Conservation (phyloP, 148 eudicot genomes). For the Euryodendron excelsum region DNA sequence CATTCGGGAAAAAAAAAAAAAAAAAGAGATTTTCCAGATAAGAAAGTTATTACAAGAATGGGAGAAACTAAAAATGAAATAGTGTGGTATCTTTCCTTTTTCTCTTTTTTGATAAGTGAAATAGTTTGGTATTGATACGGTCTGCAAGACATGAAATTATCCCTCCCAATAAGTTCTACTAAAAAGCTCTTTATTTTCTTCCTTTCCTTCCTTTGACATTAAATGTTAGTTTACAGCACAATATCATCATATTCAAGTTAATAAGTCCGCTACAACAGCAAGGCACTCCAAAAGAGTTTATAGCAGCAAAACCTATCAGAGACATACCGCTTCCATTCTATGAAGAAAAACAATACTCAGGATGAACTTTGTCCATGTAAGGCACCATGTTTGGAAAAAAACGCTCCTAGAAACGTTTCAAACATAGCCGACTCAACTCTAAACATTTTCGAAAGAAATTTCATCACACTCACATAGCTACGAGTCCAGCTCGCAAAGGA, state of each 20-base stretch:
- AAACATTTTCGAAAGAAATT: neutral
- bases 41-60: no score
- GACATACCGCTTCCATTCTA: neutral
- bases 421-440: neutral
- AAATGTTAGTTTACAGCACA: neutral
- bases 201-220: neutral
- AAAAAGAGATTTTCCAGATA: no score
- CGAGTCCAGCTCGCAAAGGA: neutral
- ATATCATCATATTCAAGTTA: neutral
- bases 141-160: neutral
- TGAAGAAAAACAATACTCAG: neutral
- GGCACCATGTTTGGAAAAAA: neutral
- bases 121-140: neutral
- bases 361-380: neutral
- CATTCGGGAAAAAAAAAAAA: no score
- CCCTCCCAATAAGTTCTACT: neutral
- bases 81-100: neutral
- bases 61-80: neutral
- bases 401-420: neutral
- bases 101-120: no score
- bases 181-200: neutral
- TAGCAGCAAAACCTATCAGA: neutral
- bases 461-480: neutral
- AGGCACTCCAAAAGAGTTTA: neutral
- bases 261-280: neutral